Conservation (phyloP, 371 early-diverging fungal genomes). For the Mucor saturninus region DNA sequence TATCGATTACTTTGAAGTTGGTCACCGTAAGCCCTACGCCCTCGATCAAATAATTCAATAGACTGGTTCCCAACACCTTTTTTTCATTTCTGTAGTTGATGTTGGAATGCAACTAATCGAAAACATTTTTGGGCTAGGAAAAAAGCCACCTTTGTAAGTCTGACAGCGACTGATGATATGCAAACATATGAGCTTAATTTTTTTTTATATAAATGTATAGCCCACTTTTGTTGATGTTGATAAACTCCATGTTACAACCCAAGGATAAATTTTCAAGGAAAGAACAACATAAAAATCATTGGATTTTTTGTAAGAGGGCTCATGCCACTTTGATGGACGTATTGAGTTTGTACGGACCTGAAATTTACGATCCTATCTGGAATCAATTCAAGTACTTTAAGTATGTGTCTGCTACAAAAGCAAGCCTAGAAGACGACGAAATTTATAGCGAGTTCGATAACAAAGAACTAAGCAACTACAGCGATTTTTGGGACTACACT, state of each 20-base stretch:
- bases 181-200: background rate
- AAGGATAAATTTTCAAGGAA: constrained; percentile 9
- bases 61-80: too few relatives aligned
- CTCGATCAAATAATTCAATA: background rate
- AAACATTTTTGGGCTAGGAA: constrained; percentile 20
- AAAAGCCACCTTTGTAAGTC: constrained; percentile 29
- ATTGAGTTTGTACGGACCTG: constrained; percentile 24
- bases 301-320: constrained; percentile 23
- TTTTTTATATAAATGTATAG: constrained; percentile 1
- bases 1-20: constrained; percentile 33
- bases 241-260: constrained; percentile 24
- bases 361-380: constrained; percentile 20
- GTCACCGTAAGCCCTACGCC: constrained; percentile 12
- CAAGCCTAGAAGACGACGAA: constrained; percentile 9
- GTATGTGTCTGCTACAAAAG: background rate
- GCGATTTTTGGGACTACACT: constrained; percentile 23
- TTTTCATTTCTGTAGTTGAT: constrained; percentile 10
- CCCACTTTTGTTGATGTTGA: constrained; percentile 11
- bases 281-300: constrained; percentile 8
- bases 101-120: constrained; percentile 33
- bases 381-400: constrained; percentile 21
- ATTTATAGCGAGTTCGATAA: constrained; percentile 19
- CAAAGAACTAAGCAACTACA: constrained; percentile 10
- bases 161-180: too few relatives aligned
- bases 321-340: constrained; percentile 21